These are phyloP conservation scores for Aegilops sharonensis DNA, from an alignment of 176 grass and related monocot species.

Conservation along the genomic window DNA sequence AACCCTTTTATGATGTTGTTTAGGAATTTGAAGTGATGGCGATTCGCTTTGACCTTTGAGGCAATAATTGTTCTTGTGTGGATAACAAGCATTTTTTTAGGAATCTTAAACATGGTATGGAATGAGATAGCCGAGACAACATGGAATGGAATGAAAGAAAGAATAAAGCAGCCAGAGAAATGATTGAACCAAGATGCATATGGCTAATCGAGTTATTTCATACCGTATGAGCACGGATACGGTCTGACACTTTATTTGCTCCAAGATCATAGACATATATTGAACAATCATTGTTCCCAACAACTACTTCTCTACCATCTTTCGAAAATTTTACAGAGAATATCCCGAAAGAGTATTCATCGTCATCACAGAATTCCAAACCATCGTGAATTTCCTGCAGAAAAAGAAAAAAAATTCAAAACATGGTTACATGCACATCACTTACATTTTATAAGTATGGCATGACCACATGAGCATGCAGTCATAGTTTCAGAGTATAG, in stretches of 20 bases:
- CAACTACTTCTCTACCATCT: slow-evolving; percentile 85
- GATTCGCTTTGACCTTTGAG: neutral
- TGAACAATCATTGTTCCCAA: slow-evolving; percentile 63
- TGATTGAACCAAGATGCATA: neutral
- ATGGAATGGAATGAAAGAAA: neutral
- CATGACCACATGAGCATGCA: neutral
- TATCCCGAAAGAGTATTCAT: slow-evolving; percentile 60
- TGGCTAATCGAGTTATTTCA: neutral
- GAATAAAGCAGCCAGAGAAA: neutral
- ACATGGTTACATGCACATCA: slow-evolving; percentile 14
- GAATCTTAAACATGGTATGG: neutral
- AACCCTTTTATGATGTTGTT: neutral
- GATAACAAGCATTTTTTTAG: neutral
- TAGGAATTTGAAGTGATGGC: neutral
- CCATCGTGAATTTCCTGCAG: slow-evolving; percentile 84
- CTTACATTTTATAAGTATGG: neutral
- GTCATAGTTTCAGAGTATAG: slow-evolving; percentile 11
- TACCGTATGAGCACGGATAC: slow-evolving; percentile 69
- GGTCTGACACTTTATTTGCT: slow-evolving; percentile 67
- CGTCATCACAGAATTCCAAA: slow-evolving; percentile 60
- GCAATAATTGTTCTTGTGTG: neutral
- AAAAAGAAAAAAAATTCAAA: neutral
- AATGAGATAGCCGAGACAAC: neutral
- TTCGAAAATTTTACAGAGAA: slow-evolving; percentile 94
- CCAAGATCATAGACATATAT: slow-evolving; percentile 93